phyloP scores from a whole-genome alignment of 345 rosid genomes.

The Erodium maritimum region DNA sequence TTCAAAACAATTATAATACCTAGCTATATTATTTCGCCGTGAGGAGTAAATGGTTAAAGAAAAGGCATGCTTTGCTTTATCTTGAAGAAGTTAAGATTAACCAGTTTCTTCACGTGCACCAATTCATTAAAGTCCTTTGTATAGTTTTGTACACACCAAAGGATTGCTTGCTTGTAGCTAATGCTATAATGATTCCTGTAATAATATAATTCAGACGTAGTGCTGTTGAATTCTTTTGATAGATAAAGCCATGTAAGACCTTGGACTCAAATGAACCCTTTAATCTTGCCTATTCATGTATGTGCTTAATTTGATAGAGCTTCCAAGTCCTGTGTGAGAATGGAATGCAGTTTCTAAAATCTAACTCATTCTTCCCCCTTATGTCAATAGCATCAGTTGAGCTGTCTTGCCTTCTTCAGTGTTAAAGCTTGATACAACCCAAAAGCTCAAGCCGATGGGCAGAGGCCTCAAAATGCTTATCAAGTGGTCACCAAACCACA shows the following conservation, averaged over 20 bases:
- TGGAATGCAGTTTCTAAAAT: slow-evolving; percentile 16
- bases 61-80: slow-evolving; percentile 21
- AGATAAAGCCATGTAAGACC: slow-evolving; percentile 15
- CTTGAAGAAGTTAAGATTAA: slow-evolving; percentile 24
- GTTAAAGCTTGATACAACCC: too few relatives aligned
- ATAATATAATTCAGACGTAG: slow-evolving; percentile 21
- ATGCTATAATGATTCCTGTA: slow-evolving; percentile 22
- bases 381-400: neutral
- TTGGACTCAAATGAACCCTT: neutral
- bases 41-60: neutral
- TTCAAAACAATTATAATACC: neutral
- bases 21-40: neutral
- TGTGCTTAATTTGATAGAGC: slow-evolving; percentile 9
- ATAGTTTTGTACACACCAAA: slow-evolving; percentile 24
- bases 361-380: slow-evolving; percentile 26
- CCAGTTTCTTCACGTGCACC: slow-evolving; percentile 17
- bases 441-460: too few relatives aligned
- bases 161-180: slow-evolving; percentile 17
- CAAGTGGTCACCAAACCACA: too few relatives aligned
- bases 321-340: slow-evolving; percentile 26
- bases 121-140: slow-evolving; percentile 17
- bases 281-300: neutral
- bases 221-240: slow-evolving; percentile 15
- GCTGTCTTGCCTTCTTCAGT: neutral
- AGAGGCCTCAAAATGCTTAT: too few relatives aligned